Base-by-base conservation (phyloP, 2,329 filamentous ascomycete species). In the Aspergillus jensenii region DNA sequence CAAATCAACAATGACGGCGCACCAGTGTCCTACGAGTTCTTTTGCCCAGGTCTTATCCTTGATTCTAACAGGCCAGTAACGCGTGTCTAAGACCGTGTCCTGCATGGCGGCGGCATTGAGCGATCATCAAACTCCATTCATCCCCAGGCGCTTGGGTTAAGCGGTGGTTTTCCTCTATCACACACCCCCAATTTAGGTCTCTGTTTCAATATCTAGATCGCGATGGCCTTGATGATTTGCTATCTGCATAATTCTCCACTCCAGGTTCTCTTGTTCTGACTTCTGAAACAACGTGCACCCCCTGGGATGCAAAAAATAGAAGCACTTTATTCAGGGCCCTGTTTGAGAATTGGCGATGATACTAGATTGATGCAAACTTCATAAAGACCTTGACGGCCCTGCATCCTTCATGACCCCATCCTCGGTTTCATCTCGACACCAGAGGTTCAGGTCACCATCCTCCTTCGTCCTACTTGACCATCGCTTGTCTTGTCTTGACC, bases 261-360 rank as follows among this genome's bases (percentile, higher is more conserved):
- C 44, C 17, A 56, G 48, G 37, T 54, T 60, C 46, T 48, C 45
- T 46, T 58, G 27, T 39, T 58, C n/a, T 31, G 23, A 27, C 35
- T 52, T 45, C 48, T 53, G 58, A 56, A 59, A 59, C 58, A 54
- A 53, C 44, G 49, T 45, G 53, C 48, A 21, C 52, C 53, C 48
- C 41, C 37, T 43, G 33, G 25, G n/a, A 49, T 52, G 48, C 40
- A 58, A 61, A 61, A 61, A 61, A 58, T 61, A 61, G 59, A 61
- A 61, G 47, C 59, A 61, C 43, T 33, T 25, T 35, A 47, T 52
- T 37, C 43, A 48, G 46, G 39, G 45, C 33, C 58, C 52, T 57
- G 55, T 55, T 58, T 47, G 43, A 52, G 58, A n/a, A 33, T 35
- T 19, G 27, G 44, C 49, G 46, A 37, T 52, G 33, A 60, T 55